A percentile compares a stretch with the other conserved stretches of the same genome.
Conservation (phyloP, 371 early-diverging fungal species). For the Apophysomyces ossiformis region DNA sequence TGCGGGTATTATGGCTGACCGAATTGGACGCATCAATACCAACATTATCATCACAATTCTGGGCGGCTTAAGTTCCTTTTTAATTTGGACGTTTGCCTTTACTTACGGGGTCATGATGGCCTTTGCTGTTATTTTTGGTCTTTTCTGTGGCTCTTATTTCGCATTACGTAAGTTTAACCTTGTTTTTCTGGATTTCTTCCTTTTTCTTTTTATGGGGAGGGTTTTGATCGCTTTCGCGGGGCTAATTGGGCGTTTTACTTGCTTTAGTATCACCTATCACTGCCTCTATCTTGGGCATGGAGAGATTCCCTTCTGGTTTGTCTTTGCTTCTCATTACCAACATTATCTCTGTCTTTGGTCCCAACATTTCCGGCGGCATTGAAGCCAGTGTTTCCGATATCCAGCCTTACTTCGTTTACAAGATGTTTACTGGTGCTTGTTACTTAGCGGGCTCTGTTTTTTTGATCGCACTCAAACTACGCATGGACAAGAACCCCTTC, state of each 20-base stretch:
- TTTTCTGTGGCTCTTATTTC: conserved; percentile 47
- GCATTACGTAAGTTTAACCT: conserved; percentile 28
- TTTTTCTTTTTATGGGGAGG: too few relatives aligned
- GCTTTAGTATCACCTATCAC: conserved; percentile 43
- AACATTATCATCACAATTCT: conserved; percentile 36
- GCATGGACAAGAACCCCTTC: conserved; percentile 27
- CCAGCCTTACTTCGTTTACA: conserved; percentile 36
- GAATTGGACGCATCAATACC: conserved; percentile 50
- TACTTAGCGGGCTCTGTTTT: conserved; percentile 34
- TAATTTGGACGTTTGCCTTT: conserved; percentile 59
- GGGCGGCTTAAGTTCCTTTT: conserved; percentile 37
- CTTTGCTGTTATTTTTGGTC: conserved; percentile 46
- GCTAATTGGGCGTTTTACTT: too few relatives aligned
- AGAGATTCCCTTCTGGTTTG: conserved; percentile 46
- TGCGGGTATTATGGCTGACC: conserved; percentile 49
- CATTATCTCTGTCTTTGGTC: conserved; percentile 33
- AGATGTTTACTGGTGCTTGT: conserved; percentile 40
- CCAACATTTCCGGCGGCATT: conserved; percentile 46
- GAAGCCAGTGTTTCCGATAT: conserved; percentile 22
- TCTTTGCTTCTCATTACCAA: conserved; percentile 40
- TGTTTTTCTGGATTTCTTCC: not conserved
- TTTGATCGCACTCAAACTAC: conserved; percentile 30
- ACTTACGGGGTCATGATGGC: conserved; percentile 44
- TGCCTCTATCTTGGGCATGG: conserved; percentile 35
- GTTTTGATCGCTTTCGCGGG: too few relatives aligned